Evolutionary conservation across 2,329 filamentous ascomycete species (phyloP), one percentile per base, ranked within the genome.

Genomic region (Corinectria fuckeliana): DNA sequence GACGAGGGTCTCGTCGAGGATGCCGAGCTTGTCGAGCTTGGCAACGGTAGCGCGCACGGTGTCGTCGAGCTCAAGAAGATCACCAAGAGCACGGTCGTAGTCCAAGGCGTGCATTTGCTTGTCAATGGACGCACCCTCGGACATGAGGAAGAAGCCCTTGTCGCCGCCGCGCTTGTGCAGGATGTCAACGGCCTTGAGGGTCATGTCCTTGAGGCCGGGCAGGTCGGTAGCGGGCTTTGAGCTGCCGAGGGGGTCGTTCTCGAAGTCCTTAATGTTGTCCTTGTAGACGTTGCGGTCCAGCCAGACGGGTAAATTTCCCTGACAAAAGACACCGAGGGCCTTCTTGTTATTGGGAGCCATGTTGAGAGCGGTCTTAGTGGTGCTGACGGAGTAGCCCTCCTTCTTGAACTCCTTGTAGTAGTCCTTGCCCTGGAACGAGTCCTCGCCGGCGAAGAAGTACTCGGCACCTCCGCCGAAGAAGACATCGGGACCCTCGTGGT

Each of bases 51-150:
- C 90, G 51, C 87, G 87, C 67, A 96, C 80, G 4, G 92, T 93
- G 76, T 96, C 91, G 71, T 96, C 91, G 30, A 96, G 84, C 78
- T 96, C 92, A 38, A 96, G 85, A 1, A 96, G 86, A 69, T 96
- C 92, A 54, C 90, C 92, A 0, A 96, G 86, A 1, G 92, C 90
- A 53, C 92, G 90, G 77, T 95, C 91, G 74, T 95, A 95, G 78
- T 95, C 92, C 18, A 95, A 84, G 2, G 81, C 75, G 78, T 96
- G 92, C 91, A 96, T 95, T 82, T 92, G 89, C 82, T 96, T 96
- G 78, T 95, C 92, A 67, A 96, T 91, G 2, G 88, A 91, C 14
- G 92, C 92, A 23, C 89, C 92, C 76, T 96, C 92, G 11, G 88
- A 88, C 91, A 96, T 95, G 71, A 96, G 82, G 82, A 95, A 92